phyloP scores from a whole-genome alignment of 257 asterid species.

The Gentiana macrophylla region DNA sequence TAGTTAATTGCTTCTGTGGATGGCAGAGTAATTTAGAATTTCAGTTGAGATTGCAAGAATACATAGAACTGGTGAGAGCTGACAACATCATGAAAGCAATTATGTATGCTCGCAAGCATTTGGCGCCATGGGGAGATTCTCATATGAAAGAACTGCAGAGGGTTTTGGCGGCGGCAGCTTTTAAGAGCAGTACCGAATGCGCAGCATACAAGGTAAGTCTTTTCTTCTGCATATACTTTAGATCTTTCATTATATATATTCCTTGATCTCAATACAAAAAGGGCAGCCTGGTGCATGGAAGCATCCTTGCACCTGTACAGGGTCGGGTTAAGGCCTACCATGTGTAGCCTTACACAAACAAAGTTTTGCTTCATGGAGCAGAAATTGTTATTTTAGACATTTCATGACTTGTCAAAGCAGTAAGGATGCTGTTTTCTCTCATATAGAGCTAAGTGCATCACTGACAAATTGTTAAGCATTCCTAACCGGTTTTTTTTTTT shows the following conservation, averaged over 20 bases:
- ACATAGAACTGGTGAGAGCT: conserved; percentile 80
- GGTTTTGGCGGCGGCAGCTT: conserved; percentile 85
- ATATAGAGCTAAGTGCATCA: too few relatives aligned
- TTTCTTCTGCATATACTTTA: too few relatives aligned
- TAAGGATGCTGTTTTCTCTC: too few relatives aligned
- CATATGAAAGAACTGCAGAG: conserved; percentile 96
- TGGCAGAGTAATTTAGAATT: conserved; percentile 95
- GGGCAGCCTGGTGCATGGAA: too few relatives aligned
- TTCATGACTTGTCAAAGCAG: too few relatives aligned
- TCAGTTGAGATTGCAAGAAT: conserved; percentile 93
- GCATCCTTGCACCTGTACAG: too few relatives aligned
- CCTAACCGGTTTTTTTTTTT: too few relatives aligned
- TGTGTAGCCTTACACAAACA: too few relatives aligned
- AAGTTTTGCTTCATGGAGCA: too few relatives aligned
- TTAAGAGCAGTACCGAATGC: conserved; percentile 79
- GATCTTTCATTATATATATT: background rate
- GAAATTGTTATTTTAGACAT: too few relatives aligned
- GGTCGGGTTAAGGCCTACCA: too few relatives aligned
- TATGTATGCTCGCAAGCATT: conserved; percentile 75
- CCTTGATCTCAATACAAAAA: background rate
- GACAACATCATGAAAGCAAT: conserved; percentile 69
- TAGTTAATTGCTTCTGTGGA: conserved; percentile 13
- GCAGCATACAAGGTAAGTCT: conserved; percentile 63
- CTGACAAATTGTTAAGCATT: too few relatives aligned
- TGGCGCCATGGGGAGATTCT: conserved; percentile 90